Evolutionary conservation across 495 filamentous ascomycete genomes (phyloP), one percentile per base, ranked within the genome.

Genomic region (Neurospora sp.): DNA sequence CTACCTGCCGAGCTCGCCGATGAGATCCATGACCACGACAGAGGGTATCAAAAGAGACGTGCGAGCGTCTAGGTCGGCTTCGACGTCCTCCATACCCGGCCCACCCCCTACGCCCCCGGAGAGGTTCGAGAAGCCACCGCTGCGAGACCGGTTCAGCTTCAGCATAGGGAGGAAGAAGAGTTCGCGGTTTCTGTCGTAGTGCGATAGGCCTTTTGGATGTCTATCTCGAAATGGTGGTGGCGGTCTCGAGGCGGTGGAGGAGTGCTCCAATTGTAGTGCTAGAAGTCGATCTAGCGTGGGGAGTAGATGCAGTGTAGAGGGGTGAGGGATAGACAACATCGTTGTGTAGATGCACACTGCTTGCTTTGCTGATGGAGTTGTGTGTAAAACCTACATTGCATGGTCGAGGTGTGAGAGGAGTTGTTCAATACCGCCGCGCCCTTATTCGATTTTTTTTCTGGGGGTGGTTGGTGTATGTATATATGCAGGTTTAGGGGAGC

Each of bases 161-260:
- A 82, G 86, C 71, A 74, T 90, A 69, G 87, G 88, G 20, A 82
- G 84, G 74, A 90, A 90, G 81, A 90, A 89, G 83, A 88, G 85
- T 76, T 80, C 79, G 44, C 77, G 79, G 72, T 78, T 86, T 73
- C 77, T 79, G 77, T 80, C 78, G 38, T 83, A 75, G 70, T 68
- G 42, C 39, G 73, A 72, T 61, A 65, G 73, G 53, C 16, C 40
- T 39, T 12, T 10, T 40, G 71, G 39, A 22, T 69, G 59, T 69
- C n/a, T 65, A 3, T 35, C 27, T 37, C 12, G 53, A 7, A 35
- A 0, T 17, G 14, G 53, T 7, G 53, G 14, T 35, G 6, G 53
- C 3, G 53, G 53, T 35, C 53, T 65, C 14, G 14, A 65, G 53
- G 27, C 14, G 14, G 53, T 65, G 27, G 27, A 37, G 27, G 53